A percentile compares a stretch with the other conserved stretches of the same genome.
phyloP scores from a whole-genome alignment of 192 early-diverging fungal species.

The Coemansia reversa region DNA sequence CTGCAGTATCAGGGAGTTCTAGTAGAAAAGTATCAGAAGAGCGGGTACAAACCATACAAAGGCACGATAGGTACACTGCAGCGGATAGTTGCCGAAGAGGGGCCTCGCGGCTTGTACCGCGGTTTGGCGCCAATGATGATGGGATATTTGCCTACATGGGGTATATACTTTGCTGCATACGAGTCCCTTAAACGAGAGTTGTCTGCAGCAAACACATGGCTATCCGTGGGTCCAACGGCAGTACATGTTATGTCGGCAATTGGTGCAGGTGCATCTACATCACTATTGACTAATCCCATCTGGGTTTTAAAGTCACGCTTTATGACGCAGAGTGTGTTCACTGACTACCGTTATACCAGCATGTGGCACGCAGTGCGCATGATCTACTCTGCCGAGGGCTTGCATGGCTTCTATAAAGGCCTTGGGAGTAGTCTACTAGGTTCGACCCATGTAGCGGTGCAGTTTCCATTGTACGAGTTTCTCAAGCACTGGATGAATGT shows the following conservation, averaged over 20 bases:
- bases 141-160: slow-evolving; percentile 89
- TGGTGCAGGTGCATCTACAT: slow-evolving; percentile 75
- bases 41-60: slow-evolving; percentile 36
- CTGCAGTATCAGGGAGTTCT: slow-evolving; percentile 79
- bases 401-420: slow-evolving; percentile 87
- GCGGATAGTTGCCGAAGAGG: slow-evolving; percentile 77
- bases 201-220: slow-evolving; percentile 9
- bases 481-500: slow-evolving; percentile 59
- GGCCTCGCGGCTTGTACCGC: slow-evolving; percentile 83
- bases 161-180: slow-evolving; percentile 90
- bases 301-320: slow-evolving; percentile 92
- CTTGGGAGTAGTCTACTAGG: slow-evolving; percentile 88
- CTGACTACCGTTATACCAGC: slow-evolving; percentile 79
- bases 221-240: slow-evolving; percentile 36
- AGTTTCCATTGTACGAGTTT: slow-evolving; percentile 95
- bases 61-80: slow-evolving; percentile 63
- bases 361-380: slow-evolving; percentile 76
- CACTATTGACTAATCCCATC: slow-evolving; percentile 80
- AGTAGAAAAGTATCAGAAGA: slow-evolving; percentile 18
- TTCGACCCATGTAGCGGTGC: slow-evolving; percentile 87
- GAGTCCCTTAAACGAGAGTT: slow-evolving; percentile 68
- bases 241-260: slow-evolving; percentile 85
- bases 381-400: slow-evolving; percentile 76
- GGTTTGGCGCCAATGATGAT: slow-evolving; percentile 85
- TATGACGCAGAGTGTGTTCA: slow-evolving; percentile 78